Evolutionary conservation across 345 rosid species (phyloP), one percentile per base, ranked within the genome.

Genomic region (Brassica rapa): DNA sequence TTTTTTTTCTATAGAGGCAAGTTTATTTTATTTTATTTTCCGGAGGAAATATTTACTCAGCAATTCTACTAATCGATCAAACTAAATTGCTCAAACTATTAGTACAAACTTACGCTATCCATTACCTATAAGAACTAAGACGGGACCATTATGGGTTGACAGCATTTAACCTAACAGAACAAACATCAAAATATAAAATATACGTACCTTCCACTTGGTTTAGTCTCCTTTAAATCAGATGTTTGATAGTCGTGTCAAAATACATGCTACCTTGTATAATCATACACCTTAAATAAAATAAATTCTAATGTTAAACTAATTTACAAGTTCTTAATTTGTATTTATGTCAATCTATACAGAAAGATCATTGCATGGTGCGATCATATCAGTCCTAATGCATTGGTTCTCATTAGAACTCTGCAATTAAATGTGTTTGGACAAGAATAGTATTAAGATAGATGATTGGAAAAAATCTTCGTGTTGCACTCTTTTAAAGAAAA

Each of bases 91-190:
- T 56, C 5, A 63, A 15, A 55, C 6, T 16, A 63, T 63, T 25
- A 14, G 24, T 53, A 35, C 5, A 70, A 24, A 0, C 61, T 21
- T 2, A 25, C 62, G 51, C 53, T 68, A 46, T 68, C 49, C 62
- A 76, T 51, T 62, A 24, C n/a, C 39, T 25, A 53, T 33, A 62
- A 23, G 56, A 60, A 62, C 37, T 33, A 62, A 23, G 56, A 60
- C 49, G 41, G 12, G 16, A 15, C 35, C 35, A 60, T 27, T 41
- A 39, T 65, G 1, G 39, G 19, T 24, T 55, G 16, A 14, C 12
- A 19, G 8, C 8, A 57, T 53, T 69, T 30, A 30, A 16, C n/a
- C 19, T 9, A 70, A 53, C 25, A n/a, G 14, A 32, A 16, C 33
- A 66, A 41, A 66, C 33, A 66, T 37, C 29, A 19, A 35, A 37